A percentile compares a stretch with the other conserved stretches of the same genome.
Conservation (phyloP, 2,329 filamentous ascomycete species). For the Trichoderma gracile region DNA sequence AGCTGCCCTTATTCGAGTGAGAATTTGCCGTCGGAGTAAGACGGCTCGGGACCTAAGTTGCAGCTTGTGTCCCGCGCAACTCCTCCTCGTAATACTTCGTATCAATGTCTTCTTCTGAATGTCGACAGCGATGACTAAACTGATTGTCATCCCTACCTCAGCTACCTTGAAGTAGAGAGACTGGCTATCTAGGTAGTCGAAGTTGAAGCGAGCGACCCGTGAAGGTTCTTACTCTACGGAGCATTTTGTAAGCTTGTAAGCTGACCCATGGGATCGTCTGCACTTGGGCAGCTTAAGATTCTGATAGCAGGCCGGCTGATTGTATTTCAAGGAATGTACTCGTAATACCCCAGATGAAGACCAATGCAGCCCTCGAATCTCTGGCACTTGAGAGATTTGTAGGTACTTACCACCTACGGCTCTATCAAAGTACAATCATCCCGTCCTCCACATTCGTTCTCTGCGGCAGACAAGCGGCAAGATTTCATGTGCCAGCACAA, state of each 20-base stretch:
- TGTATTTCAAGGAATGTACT: neutral
- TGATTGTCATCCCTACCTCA: neutral
- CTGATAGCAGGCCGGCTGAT: neutral
- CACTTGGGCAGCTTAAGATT: neutral
- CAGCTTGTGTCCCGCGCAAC: too few species aligned
- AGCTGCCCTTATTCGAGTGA: neutral
- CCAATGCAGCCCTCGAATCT: neutral
- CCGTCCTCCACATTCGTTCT: too few species aligned
- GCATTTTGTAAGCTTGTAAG: neutral
- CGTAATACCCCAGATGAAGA: neutral
- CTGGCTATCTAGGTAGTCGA: neutral
- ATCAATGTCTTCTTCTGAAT: too few species aligned
- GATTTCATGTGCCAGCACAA: neutral
- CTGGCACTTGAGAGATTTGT: neutral
- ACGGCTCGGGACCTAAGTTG: too few species aligned
- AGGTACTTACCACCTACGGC: too few species aligned
- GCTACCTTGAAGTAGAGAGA: neutral
- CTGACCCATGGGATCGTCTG: neutral
- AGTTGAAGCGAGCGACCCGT: neutral
- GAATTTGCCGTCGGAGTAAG: too few species aligned
- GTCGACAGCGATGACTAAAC: neutral
- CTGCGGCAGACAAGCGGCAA: too few species aligned
- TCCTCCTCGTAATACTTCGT: too few species aligned
- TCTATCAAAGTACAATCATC: too few species aligned
- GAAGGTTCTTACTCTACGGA: neutral